These are phyloP conservation scores for Amoebophrya sp. DNA, from an alignment of 169 alveolate genomes.

Conservation along the genomic window DNA sequence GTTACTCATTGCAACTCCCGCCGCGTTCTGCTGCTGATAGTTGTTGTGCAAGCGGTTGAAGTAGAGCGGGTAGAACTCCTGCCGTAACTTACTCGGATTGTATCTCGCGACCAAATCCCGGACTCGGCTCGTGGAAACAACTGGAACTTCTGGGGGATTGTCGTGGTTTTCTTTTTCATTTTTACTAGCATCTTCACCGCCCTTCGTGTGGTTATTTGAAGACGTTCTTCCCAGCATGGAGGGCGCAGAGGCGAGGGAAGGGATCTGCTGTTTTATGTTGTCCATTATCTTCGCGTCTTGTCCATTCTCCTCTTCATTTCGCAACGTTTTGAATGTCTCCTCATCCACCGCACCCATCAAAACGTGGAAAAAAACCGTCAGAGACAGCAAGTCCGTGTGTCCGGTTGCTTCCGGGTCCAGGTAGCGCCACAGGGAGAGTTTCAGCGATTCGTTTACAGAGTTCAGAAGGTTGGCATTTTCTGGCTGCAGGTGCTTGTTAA, in stretches of 20 bases:
- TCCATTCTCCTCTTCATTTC: neutral
- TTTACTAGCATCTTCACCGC: too few species aligned
- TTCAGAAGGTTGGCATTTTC: too few species aligned
- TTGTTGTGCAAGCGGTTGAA: neutral
- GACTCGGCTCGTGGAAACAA: too few species aligned
- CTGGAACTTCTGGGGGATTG: too few species aligned
- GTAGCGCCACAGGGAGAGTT: neutral
- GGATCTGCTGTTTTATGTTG: too few species aligned
- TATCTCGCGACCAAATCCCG: neutral
- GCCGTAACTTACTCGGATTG: neutral
- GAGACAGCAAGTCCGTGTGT: neutral
- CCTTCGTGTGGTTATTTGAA: too few species aligned
- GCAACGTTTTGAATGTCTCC: neutral
- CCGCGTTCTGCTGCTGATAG: neutral
- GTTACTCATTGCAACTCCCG: too few species aligned
- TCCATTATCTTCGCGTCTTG: neutral
- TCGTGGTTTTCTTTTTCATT: too few species aligned
- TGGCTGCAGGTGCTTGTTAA: too few species aligned
- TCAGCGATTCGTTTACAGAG: too few species aligned
- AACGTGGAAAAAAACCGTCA: neutral
- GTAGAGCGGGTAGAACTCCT: neutral
- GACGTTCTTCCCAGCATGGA: too few species aligned
- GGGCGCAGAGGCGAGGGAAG: too few species aligned
- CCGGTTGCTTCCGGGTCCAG: neutral
- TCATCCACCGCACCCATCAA: slow-evolving; percentile 3